These are phyloP conservation scores for Tricholoma saponaceum DNA, from an alignment of 768 basidiomycete genomes.

Conservation along the genomic window DNA sequence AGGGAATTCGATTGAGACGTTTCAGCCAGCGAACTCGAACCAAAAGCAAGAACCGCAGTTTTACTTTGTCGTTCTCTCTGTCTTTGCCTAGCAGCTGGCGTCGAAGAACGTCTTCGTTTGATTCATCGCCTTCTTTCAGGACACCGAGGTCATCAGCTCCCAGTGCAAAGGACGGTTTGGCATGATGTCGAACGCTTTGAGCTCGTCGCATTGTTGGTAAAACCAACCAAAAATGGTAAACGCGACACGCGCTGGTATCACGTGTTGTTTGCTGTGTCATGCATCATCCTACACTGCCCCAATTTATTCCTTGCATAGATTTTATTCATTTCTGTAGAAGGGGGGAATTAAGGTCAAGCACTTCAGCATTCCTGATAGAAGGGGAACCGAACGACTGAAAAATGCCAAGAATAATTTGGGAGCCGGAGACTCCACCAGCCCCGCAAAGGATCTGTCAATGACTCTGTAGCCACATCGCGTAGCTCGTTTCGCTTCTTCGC, in stretches of 20 bases:
- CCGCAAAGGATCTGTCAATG: no score
- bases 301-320: no score
- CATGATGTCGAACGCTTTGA: conserved; percentile 57
- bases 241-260: background rate
- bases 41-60: background rate
- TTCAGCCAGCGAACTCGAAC: background rate
- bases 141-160: conserved; percentile 55
- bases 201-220: conserved; percentile 53
- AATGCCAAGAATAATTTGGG: no score
- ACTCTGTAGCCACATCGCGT: no score
- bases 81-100: conserved; percentile 64
- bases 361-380: no score
- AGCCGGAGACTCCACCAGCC: no score
- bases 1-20: background rate
- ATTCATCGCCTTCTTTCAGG: conserved; percentile 56
- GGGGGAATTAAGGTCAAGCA: no score
- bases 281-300: no score
- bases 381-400: no score
- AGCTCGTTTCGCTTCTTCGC: no score
- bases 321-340: no score
- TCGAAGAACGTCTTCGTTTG: conserved; percentile 57
- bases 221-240: background rate
- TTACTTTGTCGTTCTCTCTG: conserved; percentile 66
- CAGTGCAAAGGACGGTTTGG: conserved; percentile 46
- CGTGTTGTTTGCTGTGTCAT: background rate